Evolutionary conservation across 2,329 filamentous ascomycete species (phyloP).

Genomic region (Ascocoryne sarcoides): DNA sequence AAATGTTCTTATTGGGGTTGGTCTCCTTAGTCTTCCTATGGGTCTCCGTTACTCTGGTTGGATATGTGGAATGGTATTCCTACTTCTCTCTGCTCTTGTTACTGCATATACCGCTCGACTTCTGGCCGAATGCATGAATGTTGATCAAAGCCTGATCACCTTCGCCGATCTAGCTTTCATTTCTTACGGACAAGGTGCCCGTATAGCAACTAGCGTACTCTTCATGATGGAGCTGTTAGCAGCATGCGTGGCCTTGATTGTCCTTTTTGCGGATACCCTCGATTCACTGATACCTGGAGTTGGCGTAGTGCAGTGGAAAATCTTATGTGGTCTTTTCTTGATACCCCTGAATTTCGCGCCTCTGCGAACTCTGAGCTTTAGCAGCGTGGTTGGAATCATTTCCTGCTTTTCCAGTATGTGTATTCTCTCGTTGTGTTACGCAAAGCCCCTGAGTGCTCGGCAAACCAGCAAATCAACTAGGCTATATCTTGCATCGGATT

Average conservation of each 20-base stretch:
- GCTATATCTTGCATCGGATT: no score
- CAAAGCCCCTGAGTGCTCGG: background rate
- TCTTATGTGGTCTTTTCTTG: slow-evolving; percentile 69
- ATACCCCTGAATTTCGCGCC: slow-evolving; percentile 80
- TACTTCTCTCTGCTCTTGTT: slow-evolving; percentile 63
- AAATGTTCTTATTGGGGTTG: slow-evolving; percentile 77
- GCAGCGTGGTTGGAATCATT: slow-evolving; percentile 85
- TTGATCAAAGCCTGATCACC: slow-evolving; percentile 77
- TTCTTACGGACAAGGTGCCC: slow-evolving; percentile 75
- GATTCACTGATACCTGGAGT: slow-evolving; percentile 66
- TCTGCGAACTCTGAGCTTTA: slow-evolving; percentile 75
- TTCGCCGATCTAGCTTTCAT: slow-evolving; percentile 92
- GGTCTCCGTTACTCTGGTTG: slow-evolving; percentile 83
- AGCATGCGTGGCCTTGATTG: slow-evolving; percentile 79
- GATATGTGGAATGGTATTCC: slow-evolving; percentile 69
- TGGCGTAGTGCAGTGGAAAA: slow-evolving; percentile 69
- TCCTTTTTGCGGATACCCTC: slow-evolving; percentile 89
- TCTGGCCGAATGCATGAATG: slow-evolving; percentile 79
- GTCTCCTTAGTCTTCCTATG: slow-evolving; percentile 79
- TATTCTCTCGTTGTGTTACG: background rate
- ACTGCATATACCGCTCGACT: slow-evolving; percentile 83
- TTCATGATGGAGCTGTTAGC: slow-evolving; percentile 84
- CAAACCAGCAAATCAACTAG: no score
- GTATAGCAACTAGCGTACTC: slow-evolving; percentile 72
- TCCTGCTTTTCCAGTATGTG: slow-evolving; percentile 78